Evolutionary conservation across 2,329 filamentous ascomycete genomes (phyloP), one percentile per base, ranked within the genome.

Genomic region (Xylariaceae sp.): DNA sequence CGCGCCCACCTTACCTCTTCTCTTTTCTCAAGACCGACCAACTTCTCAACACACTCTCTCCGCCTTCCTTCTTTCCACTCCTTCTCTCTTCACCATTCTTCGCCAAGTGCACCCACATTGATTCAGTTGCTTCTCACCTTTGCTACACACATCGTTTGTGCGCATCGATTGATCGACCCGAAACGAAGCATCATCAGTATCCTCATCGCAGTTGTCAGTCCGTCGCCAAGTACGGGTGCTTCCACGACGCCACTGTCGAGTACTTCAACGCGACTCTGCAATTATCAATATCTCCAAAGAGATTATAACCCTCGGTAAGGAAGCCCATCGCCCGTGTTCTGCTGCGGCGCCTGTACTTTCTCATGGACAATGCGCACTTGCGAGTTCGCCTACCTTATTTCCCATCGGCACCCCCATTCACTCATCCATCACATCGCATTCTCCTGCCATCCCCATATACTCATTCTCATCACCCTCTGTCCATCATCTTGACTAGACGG

Each of bases 401-500:
- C 13, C 35, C 37, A 18, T n/a, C 37, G 37, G 37, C 37, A 42
- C 23, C 3, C 23, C 23, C 13, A n/a, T 45, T 45, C 34, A 34
- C 30, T 34, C 49, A 51, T 51, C 53, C 55, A 57, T 34, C 51
- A 55, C 51, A 50, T 30, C 23, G 23, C 23, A 48, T 15, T 55
- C 44, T 52, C 45, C 37, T n/a, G 50, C n/a, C 34, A 13, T 11
- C 15, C 9, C 17, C 15, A 35, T 35, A 18, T 48, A 18, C 49
- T 42, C 18, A 50, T 53, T 54, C 45, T 61, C 59, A 61, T 56
- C 23, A 18, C 39, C 53, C 17, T 15, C 45, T 42, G 30, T 42
- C 44, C 42, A 34, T 18, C 34, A n/a, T 6, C 39, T 53, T 23
- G 51, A 23, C 48, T 57, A 49, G 37, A n/a, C 2, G 4, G 9